Evolutionary conservation across 2,329 filamentous ascomycete genomes (phyloP).

Genomic region (Talaromyces verruculosus): DNA sequence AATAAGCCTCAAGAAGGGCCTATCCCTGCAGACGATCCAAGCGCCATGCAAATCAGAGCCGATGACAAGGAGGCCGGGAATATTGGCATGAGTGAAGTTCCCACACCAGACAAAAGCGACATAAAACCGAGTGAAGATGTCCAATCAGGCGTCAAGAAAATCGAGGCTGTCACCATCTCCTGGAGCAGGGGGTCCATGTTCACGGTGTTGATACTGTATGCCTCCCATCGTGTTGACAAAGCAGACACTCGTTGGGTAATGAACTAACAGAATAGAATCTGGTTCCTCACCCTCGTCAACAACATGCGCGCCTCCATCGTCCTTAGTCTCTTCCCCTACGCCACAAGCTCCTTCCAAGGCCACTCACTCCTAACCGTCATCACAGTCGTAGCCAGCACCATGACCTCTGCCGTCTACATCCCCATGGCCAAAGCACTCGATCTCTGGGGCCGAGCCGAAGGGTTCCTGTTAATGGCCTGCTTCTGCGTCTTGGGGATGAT

Average conservation of each 20-base stretch:
- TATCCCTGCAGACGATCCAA: background rate
- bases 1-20: background rate
- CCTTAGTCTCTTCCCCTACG: constrained; percentile 40
- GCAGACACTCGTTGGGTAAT: too few relatives aligned
- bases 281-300: constrained; percentile 25
- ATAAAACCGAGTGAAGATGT: background rate
- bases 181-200: constrained; percentile 44
- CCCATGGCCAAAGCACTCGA: constrained; percentile 61
- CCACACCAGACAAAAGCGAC: background rate
- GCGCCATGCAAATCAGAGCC: background rate
- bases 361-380: constrained; percentile 56
- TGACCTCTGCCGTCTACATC: constrained; percentile 57
- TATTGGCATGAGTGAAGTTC: background rate
- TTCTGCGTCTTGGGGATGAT: constrained; percentile 49
- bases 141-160: constrained; percentile 29
- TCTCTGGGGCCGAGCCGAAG: constrained; percentile 59
- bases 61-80: background rate
- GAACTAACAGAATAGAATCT: constrained; percentile 31
- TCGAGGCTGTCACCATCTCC: constrained; percentile 25
- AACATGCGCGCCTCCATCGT: constrained; percentile 37
- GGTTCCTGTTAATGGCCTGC: constrained; percentile 50
- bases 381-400: constrained; percentile 53
- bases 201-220: constrained; percentile 49
- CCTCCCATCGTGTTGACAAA: background rate
- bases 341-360: constrained; percentile 51